Conservation (phyloP, 768 basidiomycete genomes). For the Pulveroboletus sp. region DNA sequence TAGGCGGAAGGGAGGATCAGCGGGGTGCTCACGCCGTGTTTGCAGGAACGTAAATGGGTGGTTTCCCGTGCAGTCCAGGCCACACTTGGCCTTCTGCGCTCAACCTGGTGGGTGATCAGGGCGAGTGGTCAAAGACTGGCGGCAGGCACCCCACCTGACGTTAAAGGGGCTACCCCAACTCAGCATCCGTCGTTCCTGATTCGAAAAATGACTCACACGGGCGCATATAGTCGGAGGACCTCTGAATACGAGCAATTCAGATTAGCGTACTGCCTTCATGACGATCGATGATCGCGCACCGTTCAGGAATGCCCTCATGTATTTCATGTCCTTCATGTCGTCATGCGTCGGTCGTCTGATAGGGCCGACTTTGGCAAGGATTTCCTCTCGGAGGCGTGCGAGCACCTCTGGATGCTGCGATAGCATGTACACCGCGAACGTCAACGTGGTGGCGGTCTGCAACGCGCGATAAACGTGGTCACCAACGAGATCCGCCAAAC, state of each 20-base stretch:
- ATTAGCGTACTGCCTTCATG: not conserved
- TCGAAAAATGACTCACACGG: slow-evolving; percentile 18
- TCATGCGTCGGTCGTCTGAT: slow-evolving; percentile 48
- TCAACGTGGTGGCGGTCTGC: slow-evolving; percentile 33
- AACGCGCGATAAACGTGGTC: not conserved
- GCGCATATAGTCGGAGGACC: slow-evolving; percentile 31
- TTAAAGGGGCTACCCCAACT: slow-evolving; percentile 20
- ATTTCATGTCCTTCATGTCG: slow-evolving; percentile 60
- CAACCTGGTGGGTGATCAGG: slow-evolving; percentile 14
- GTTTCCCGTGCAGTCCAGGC: slow-evolving; percentile 29
- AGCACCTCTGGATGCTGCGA: slow-evolving; percentile 49
- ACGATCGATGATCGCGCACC: slow-evolving; percentile 33
- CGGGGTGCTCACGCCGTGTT: slow-evolving; percentile 22
- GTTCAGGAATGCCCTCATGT: slow-evolving; percentile 60
- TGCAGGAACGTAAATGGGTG: slow-evolving; percentile 53
- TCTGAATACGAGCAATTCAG: slow-evolving; percentile 15
- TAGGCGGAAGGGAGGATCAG: not conserved
- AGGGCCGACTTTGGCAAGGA: slow-evolving; percentile 48
- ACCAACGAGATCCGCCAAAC: not conserved
- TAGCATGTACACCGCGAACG: slow-evolving; percentile 41
- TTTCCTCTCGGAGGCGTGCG: slow-evolving; percentile 50
- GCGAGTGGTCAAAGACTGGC: no score
- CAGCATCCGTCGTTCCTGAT: not conserved
- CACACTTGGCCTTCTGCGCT: slow-evolving; percentile 14
- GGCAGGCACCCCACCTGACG: slow-evolving; percentile 13